These are phyloP conservation scores for Colletotrichum limetticola DNA, from an alignment of 2,329 filamentous ascomycete genomes.

Conservation along the genomic window DNA sequence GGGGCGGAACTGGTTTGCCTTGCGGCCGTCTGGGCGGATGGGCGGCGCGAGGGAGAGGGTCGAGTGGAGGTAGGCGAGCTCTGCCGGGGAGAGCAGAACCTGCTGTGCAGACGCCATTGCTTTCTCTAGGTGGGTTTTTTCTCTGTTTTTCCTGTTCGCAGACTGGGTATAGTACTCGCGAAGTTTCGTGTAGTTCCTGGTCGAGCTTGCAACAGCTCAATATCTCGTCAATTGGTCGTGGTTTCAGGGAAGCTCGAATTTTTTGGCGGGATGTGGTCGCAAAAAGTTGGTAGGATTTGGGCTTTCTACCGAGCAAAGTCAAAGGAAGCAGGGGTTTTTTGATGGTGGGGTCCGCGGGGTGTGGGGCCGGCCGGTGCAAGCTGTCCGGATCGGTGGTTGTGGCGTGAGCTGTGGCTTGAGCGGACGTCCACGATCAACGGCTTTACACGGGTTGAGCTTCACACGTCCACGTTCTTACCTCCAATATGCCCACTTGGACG, in stretches of 20 bases:
- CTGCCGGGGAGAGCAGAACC: constrained; percentile 89
- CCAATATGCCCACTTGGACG: neutral
- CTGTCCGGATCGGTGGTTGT: constrained; percentile 30
- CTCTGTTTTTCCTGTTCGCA: neutral
- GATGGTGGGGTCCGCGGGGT: constrained; percentile 33
- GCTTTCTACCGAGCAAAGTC: constrained; percentile 17
- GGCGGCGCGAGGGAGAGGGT: constrained; percentile 85
- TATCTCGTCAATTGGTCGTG: neutral
- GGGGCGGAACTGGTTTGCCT: constrained; percentile 87
- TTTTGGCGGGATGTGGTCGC: constrained; percentile 13
- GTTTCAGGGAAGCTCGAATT: neutral
- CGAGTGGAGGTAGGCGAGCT: constrained; percentile 93
- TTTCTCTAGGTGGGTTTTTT: neutral
- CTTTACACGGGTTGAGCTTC: neutral
- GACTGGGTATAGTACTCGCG: neutral
- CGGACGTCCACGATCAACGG: neutral
- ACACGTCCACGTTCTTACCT: neutral
- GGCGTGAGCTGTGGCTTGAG: constrained; percentile 1
- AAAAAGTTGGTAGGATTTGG: constrained; percentile 28
- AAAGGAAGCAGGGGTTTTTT: constrained; percentile 28
- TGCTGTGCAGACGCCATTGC: constrained; percentile 57
- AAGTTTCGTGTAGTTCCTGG: neutral
- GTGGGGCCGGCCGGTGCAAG: constrained; percentile 29
- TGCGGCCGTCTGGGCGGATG: constrained; percentile 88
- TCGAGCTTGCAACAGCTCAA: neutral